Evolutionary conservation across 257 asterid species (phyloP), one percentile per base, ranked within the genome.

Genomic region (Solanum gandarillasii): DNA sequence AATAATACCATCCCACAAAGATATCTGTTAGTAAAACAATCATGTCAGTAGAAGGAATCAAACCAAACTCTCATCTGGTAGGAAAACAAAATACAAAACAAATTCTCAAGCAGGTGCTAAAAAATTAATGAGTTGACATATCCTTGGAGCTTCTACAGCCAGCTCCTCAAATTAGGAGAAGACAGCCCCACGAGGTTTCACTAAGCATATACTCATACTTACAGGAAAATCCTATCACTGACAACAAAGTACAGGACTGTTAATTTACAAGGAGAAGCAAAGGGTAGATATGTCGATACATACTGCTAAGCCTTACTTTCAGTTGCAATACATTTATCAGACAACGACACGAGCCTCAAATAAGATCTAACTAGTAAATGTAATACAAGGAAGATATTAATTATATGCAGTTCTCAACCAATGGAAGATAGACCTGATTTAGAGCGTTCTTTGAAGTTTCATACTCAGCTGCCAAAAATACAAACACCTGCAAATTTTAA

Each of bases 401-500:
- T 27, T 4, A 72, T 2, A 41, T 43, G 72, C 84, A 43, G 10
- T 52, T 31, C 62, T 72, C 14, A 87, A 84, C 43, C 75, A 76
- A 71, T 41, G 27, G 32, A 20, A 72, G 62, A 86, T 32, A 9
- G 89, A 94, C 99, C 99, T 96, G 99, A 91, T 97, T 97, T 35
- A 97, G 90, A 7, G 93, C 87, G 82, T 96, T 96, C 91, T 96
- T 95, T 16, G 96, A 93, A 83, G 99, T 97, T 90, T 86, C 94
- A 87, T 97, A 97, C 90, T 97, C 99, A 9, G 99, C 99, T 21
- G 99, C 95, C 91, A 97, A 89, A 90, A 97, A 97, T 86, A 96
- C 99, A 88, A 97, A 97, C 85, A 97, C 98, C 99, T 97, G 94
- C 86, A 92, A 90, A 88, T 82, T 29, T 29, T 29, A 6, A 48